Evolutionary conservation across 352 stramenopile genomes (phyloP).

Genomic region (Pythium sukuiense): DNA sequence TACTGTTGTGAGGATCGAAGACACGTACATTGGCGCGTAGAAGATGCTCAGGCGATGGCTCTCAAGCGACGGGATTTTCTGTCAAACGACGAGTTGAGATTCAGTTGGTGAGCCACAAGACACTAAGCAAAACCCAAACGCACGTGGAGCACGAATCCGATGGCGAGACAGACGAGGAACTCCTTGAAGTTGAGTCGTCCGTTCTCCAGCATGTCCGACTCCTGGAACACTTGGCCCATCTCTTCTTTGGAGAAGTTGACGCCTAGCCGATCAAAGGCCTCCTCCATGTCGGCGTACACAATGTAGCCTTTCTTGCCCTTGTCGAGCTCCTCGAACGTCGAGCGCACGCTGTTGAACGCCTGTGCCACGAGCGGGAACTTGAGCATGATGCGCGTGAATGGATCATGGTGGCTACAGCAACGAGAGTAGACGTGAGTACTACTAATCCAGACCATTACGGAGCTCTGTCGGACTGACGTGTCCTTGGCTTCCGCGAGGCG

Average conservation of each 20-base stretch:
- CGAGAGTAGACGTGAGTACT: not conserved
- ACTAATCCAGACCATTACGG: too few species aligned
- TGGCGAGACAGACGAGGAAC: conserved; percentile 85
- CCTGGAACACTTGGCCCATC: conserved; percentile 71
- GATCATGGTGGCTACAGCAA: conserved; percentile 36
- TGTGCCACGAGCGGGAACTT: conserved; percentile 70
- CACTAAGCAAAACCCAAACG: not conserved
- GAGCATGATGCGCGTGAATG: conserved; percentile 79
- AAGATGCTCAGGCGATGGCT: conserved; percentile 76
- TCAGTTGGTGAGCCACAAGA: not conserved
- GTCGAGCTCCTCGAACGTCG: conserved; percentile 68
- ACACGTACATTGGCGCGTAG: conserved; percentile 66
- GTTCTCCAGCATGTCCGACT: conserved; percentile 85
- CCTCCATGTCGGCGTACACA: conserved; percentile 67
- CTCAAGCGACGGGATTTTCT: conserved; percentile 82
- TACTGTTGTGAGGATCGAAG: not conserved
- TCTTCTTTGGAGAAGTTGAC: conserved; percentile 74
- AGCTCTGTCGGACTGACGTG: conserved; percentile 29
- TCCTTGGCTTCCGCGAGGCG: conserved; percentile 48
- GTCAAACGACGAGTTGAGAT: not conserved
- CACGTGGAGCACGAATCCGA: conserved; percentile 86
- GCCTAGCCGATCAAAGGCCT: conserved; percentile 73
- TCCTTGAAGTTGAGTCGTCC: conserved; percentile 85
- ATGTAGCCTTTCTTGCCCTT: conserved; percentile 72
- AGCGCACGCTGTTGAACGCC: conserved; percentile 79